Evolutionary conservation across 352 stramenopile genomes (phyloP).

Genomic region (Globisporangium takayamanum): DNA sequence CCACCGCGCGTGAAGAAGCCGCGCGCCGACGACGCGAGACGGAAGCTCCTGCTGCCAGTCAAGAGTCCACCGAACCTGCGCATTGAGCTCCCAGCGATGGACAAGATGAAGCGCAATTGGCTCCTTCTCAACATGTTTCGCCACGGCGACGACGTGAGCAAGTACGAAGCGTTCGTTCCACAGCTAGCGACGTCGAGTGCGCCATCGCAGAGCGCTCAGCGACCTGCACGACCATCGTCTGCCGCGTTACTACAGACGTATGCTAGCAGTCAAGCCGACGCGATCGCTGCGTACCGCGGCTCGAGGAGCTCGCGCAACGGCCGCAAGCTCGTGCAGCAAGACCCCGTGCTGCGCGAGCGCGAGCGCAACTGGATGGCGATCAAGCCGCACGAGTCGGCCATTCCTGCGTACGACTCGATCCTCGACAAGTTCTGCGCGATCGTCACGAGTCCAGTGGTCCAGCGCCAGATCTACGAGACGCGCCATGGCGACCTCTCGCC

Average conservation of each 20-base stretch:
- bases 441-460: slow-evolving; percentile 64
- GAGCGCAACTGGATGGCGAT: slow-evolving; percentile 54
- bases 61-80: slow-evolving; percentile 43
- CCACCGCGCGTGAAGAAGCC: slow-evolving; percentile 23
- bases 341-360: slow-evolving; percentile 19
- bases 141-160: slow-evolving; percentile 49
- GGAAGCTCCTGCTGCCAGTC: slow-evolving; percentile 41
- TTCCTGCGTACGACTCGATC: slow-evolving; percentile 70
- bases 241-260: slow-evolving; percentile 16
- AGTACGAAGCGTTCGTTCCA: slow-evolving; percentile 63
- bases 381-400: slow-evolving; percentile 38
- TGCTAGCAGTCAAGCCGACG: slow-evolving; percentile 9
- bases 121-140: slow-evolving; percentile 80
- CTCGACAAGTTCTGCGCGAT: slow-evolving; percentile 74
- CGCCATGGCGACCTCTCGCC: slow-evolving; percentile 50
- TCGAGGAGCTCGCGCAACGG: slow-evolving; percentile 8
- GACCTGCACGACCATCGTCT: slow-evolving; percentile 8
- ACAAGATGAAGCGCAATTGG: slow-evolving; percentile 72
- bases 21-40: slow-evolving; percentile 15
- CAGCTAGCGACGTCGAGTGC: slow-evolving; percentile 7
- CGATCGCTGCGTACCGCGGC: slow-evolving; percentile 11
- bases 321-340: slow-evolving; percentile 22
- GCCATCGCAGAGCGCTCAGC: background rate
- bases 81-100: slow-evolving; percentile 41
- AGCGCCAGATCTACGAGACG: slow-evolving; percentile 72